phyloP scores from a whole-genome alignment of 2,329 filamentous ascomycete species.

The Penicillium sp. region DNA sequence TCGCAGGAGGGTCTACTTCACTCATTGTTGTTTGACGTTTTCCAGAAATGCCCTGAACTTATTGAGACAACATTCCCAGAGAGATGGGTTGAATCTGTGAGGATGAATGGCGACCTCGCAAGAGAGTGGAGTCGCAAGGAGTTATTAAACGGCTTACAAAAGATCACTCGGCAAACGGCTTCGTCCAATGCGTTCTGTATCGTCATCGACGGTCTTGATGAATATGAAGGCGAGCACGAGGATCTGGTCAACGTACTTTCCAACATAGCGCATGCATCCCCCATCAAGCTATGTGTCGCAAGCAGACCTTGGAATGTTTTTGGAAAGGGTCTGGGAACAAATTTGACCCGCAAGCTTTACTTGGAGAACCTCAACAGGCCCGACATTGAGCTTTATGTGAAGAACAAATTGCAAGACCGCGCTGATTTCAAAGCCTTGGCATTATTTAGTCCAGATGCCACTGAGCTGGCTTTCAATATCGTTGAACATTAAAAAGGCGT shows the following conservation, averaged over 20 bases:
- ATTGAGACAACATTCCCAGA: neutral
- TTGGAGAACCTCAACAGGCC: neutral
- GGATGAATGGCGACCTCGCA: neutral
- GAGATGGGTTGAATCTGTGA: neutral
- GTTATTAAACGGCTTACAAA: neutral
- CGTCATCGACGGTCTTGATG: neutral
- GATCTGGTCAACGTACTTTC: neutral
- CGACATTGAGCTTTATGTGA: neutral
- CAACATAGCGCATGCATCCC: neutral
- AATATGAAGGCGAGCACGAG: neutral
- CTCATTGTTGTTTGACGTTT: neutral
- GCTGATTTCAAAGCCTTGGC: neutral
- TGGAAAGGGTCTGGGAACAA: neutral
- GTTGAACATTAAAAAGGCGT: neutral
- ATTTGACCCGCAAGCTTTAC: neutral
- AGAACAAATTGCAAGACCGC: neutral
- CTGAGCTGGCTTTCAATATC: neutral
- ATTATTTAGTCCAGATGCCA: neutral
- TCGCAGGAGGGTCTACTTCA: neutral
- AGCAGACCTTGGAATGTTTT: neutral
- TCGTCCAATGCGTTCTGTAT: neutral
- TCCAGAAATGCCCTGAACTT: neutral
- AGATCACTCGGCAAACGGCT: neutral
- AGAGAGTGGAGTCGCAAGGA: neutral
- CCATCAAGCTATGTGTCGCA: neutral